Percentiles rank a stretch among this genome's conserved stretches.
Conservation (phyloP, 441 rosid species). For the Euphorbia corollata region DNA sequence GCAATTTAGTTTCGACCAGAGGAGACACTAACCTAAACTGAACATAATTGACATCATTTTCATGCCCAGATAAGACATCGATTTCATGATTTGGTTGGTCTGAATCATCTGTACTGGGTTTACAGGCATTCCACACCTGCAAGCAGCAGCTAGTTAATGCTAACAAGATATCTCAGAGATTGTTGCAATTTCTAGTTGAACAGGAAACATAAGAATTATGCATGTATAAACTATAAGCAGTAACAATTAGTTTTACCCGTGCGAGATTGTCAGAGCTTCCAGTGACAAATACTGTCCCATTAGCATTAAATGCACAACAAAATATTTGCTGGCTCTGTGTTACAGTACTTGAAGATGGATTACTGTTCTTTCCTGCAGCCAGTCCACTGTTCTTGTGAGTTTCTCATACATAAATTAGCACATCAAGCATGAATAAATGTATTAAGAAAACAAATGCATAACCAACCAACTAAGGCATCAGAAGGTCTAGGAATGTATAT, state of each 20-base stretch:
- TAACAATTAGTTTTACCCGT: constrained; percentile 49
- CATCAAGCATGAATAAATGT: constrained; percentile 18
- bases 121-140: constrained; percentile 96
- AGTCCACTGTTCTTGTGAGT: constrained; percentile 23
- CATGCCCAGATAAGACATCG: constrained; percentile 89
- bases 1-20: not conserved
- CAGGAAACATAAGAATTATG: constrained; percentile 4
- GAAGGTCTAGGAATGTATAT: constrained; percentile 79
- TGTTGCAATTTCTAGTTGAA: constrained; percentile 3
- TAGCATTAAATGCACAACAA: constrained; percentile 93
- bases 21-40: constrained; percentile 72
- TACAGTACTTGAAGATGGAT: constrained; percentile 58
- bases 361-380: constrained; percentile 63
- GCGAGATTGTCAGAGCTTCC: constrained; percentile 98
- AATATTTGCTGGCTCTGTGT: constrained; percentile 73
- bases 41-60: constrained; percentile 96
- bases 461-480: constrained; percentile 54
- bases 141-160: constrained; percentile 13
- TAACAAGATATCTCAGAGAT: constrained; percentile 16
- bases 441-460: constrained; percentile 5
- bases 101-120: constrained; percentile 50
- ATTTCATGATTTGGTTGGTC: constrained; percentile 91
- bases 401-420: constrained; percentile 18
- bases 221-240: not conserved
- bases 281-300: constrained; percentile 94